A percentile compares a stretch with the other conserved stretches of the same genome.
These are phyloP conservation scores for Raddia distichophylla DNA, from an alignment of 176 grass and related monocot species.

Conservation along the genomic window DNA sequence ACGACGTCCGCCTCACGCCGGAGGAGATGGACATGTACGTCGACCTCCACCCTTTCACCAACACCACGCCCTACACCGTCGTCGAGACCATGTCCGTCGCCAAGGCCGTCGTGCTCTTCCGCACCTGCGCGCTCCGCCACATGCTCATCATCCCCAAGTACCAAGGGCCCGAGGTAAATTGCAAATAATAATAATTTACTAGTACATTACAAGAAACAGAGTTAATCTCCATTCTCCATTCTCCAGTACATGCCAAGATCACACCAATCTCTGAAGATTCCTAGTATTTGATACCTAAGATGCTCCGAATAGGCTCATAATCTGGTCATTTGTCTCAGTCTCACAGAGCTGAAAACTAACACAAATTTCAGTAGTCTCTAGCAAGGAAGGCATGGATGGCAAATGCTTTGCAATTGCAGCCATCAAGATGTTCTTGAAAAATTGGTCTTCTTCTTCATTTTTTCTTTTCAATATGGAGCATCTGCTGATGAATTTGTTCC, in stretches of 20 bases:
- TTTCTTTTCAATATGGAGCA: neutral
- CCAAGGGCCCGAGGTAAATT: slow-evolving; percentile 52
- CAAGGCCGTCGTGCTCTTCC: slow-evolving; percentile 93
- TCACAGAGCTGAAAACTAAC: neutral
- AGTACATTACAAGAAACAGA: too few relatives aligned
- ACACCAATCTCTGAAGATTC: neutral
- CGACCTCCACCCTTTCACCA: slow-evolving; percentile 82
- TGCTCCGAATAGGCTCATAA: neutral
- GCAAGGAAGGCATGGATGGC: too few relatives aligned
- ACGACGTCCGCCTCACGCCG: slow-evolving; percentile 43
- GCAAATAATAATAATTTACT: too few relatives aligned
- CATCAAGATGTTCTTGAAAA: neutral
- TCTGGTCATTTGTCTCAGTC: neutral
- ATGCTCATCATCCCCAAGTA: slow-evolving; percentile 91
- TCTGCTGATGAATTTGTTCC: neutral
- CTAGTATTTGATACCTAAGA: neutral
- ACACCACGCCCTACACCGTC: slow-evolving; percentile 97
- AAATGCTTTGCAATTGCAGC: neutral
- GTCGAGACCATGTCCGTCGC: slow-evolving; percentile 96
- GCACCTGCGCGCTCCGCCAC: slow-evolving; percentile 75
- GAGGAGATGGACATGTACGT: slow-evolving; percentile 87
- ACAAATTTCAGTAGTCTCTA: neutral
- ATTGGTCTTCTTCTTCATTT: neutral
- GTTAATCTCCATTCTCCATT: too few relatives aligned
- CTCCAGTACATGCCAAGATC: neutral